Conservation (phyloP, 73 alveolate genomes). For the Urostyla sp. region DNA sequence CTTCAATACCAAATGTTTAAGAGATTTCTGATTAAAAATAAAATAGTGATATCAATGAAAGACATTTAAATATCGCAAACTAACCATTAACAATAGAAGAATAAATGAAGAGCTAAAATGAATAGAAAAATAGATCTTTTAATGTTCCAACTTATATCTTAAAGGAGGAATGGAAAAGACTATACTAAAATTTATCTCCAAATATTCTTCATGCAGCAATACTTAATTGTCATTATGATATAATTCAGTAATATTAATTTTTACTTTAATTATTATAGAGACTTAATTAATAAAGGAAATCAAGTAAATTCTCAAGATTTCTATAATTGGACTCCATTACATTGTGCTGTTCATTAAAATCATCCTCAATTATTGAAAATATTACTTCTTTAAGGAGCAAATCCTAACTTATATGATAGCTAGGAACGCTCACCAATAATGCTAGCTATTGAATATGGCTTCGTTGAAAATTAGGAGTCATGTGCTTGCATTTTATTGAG, state of each 20-base stretch:
- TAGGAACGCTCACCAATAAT: conserved; percentile 37
- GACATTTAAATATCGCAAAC: conserved; percentile 5
- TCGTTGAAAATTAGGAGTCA: conserved; percentile 36
- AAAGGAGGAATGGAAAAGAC: conserved; percentile 52
- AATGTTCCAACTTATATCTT: too few species aligned
- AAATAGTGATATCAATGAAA: neutral
- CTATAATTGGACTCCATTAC: conserved; percentile 61
- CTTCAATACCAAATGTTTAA: conserved; percentile 8
- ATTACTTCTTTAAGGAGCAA: conserved; percentile 12
- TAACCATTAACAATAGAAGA: conserved; percentile 16
- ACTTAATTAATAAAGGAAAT: conserved; percentile 19
- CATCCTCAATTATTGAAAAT: neutral
- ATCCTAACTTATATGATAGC: neutral
- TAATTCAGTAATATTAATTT: neutral
- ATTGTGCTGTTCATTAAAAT: conserved; percentile 37
- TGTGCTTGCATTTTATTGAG: conserved; percentile 5
- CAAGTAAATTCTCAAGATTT: conserved; percentile 28
- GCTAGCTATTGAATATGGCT: conserved; percentile 19
- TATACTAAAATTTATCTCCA: conserved; percentile 33
- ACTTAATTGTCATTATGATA: conserved; percentile 42
- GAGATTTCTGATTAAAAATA: neutral
- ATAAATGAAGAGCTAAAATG: neutral
- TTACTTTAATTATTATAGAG: neutral
- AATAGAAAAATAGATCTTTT: conserved; percentile 12
- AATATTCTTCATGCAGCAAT: conserved; percentile 38